Evolutionary conservation across 495 filamentous ascomycete genomes (phyloP).

Genomic region (Penicillium dipodomyicola): DNA sequence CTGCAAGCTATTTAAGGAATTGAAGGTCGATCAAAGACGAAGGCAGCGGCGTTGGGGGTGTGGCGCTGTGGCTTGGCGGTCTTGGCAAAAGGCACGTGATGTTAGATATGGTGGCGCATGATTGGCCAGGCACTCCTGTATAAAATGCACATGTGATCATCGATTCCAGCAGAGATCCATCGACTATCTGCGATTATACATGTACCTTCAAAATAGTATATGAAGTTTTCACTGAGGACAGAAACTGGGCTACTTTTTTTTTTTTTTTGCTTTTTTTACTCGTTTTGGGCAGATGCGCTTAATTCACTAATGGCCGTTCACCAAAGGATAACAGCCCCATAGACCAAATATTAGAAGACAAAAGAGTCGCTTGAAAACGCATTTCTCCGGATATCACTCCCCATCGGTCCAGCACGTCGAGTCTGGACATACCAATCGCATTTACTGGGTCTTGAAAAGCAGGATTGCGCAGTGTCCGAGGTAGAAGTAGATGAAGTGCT

Average conservation of each 20-base stretch:
- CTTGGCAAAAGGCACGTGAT: conserved; percentile 30
- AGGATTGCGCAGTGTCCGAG: conserved; percentile 97
- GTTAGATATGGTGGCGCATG: conserved; percentile 12
- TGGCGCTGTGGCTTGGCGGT: conserved; percentile 31
- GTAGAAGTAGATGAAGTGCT: conserved; percentile 99
- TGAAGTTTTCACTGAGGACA: not conserved
- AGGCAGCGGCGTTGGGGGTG: conserved; percentile 27
- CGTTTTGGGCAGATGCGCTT: not conserved
- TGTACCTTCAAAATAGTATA: not conserved
- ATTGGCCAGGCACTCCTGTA: conserved; percentile 9
- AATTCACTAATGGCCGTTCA: conserved; percentile 4
- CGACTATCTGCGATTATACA: not conserved
- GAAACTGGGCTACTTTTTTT: not conserved
- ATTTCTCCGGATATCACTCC: conserved; percentile 5
- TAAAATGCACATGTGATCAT: conserved; percentile 1
- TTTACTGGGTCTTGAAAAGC: conserved; percentile 97
- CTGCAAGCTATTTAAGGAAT: conserved; percentile 7
- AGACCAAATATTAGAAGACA: conserved; percentile 7
- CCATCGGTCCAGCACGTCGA: not conserved
- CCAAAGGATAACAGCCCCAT: not conserved
- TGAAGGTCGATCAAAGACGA: conserved; percentile 16
- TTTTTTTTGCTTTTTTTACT: not conserved
- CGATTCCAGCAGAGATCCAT: not conserved
- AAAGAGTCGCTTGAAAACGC: conserved; percentile 13
- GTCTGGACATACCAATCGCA: not conserved